Percentiles rank a stretch among this genome's conserved stretches.
phyloP scores from a whole-genome alignment of 176 grass and related monocot genomes.

The Phoenix dactylifera region DNA sequence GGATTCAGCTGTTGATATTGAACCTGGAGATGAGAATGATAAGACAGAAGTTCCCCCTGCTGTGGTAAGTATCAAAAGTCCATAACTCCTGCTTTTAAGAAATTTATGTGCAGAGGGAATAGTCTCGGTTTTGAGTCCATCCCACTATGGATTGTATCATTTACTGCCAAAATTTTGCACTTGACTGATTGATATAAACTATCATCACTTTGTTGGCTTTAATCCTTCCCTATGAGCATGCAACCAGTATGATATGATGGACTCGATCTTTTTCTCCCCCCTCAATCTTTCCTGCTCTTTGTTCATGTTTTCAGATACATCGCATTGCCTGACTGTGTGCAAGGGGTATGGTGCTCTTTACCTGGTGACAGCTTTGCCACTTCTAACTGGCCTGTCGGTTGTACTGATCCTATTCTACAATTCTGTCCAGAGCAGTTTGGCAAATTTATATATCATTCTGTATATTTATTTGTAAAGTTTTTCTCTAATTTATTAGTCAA shows the following conservation, averaged over 20 bases:
- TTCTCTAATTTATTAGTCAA: no score
- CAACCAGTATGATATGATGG: no score
- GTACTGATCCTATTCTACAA: constrained; percentile 95
- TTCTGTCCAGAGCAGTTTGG: constrained; percentile 51
- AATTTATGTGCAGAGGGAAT: no score
- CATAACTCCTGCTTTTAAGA: no score
- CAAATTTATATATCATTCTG: background rate
- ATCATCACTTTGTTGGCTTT: no score
- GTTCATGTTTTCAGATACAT: background rate
- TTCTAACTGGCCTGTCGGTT: constrained; percentile 73
- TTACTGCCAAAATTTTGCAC: no score
- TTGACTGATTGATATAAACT: no score
- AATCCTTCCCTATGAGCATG: no score
- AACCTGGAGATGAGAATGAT: constrained; percentile 39
- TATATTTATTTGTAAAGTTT: constrained; percentile 10
- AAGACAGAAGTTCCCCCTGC: constrained; percentile 71
- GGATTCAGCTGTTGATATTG: constrained; percentile 77
- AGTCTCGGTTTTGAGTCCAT: no score
- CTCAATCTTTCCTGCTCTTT: constrained; percentile 9
- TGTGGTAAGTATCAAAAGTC: constrained; percentile 38
- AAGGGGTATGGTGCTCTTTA: constrained; percentile 96
- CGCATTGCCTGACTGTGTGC: constrained; percentile 5
- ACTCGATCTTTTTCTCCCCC: no score
- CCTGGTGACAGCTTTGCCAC: constrained; percentile 69
- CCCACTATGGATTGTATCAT: no score